Percentiles rank a stretch among this genome's conserved stretches.
phyloP scores from a whole-genome alignment of 805 yeast species.

The Metschnikowia kofuensis region DNA sequence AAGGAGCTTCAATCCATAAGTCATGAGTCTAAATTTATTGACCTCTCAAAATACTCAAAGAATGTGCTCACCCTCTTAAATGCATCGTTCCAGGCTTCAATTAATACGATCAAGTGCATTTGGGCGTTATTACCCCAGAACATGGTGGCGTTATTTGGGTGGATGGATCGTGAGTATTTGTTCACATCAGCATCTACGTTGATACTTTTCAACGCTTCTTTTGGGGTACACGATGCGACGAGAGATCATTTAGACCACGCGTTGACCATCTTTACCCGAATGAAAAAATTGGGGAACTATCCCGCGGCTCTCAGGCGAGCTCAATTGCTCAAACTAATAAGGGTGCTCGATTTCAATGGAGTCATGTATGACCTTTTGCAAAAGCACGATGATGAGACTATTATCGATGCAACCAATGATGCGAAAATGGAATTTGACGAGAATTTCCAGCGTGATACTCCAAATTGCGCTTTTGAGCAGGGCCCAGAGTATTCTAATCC shows the following conservation, averaged over 20 bases:
- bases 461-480: slow-evolving; percentile 9
- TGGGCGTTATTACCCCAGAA: slow-evolving; percentile 76
- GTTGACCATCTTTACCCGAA: slow-evolving; percentile 61
- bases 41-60: slow-evolving; percentile 64
- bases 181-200: slow-evolving; percentile 75
- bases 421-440: slow-evolving; percentile 12
- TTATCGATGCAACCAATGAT: slow-evolving; percentile 1
- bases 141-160: slow-evolving; percentile 83
- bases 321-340: slow-evolving; percentile 62
- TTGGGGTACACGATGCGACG: slow-evolving; percentile 79
- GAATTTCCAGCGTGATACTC: slow-evolving; percentile 1
- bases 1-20: slow-evolving; percentile 43
- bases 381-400: slow-evolving; percentile 52
- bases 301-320: slow-evolving; percentile 77
- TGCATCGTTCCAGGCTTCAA: slow-evolving; percentile 78
- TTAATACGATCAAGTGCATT: slow-evolving; percentile 66
- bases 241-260: slow-evolving; percentile 72
- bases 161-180: slow-evolving; percentile 81
- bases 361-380: slow-evolving; percentile 54
- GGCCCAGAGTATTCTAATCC: slow-evolving; percentile 11
- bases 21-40: slow-evolving; percentile 51
- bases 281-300: slow-evolving; percentile 75
- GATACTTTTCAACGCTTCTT: slow-evolving; percentile 70
- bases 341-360: slow-evolving; percentile 66
- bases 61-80: slow-evolving; percentile 66